Evolutionary conservation across 768 basidiomycete species (phyloP).

Genomic region (Lactarius quietus): DNA sequence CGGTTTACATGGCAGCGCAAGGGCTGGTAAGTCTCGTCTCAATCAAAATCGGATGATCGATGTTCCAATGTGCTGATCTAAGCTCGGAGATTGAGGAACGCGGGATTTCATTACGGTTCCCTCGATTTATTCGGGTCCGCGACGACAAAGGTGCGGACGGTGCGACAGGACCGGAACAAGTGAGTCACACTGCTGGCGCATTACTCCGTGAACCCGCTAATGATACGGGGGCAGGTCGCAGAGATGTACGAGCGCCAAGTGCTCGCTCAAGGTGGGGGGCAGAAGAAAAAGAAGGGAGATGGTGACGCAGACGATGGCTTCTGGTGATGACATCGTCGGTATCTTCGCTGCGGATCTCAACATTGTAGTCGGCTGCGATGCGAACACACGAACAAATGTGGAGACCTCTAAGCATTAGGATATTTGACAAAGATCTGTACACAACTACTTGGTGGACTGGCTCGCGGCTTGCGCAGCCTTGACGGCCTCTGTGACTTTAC

Average conservation of each 20-base stretch:
- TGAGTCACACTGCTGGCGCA: slow-evolving; percentile 35
- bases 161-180: slow-evolving; percentile 91
- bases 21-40: slow-evolving; percentile 61
- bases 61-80: slow-evolving; percentile 14
- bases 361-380: slow-evolving; percentile 1
- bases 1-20: slow-evolving; percentile 92
- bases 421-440: slow-evolving; percentile 15
- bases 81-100: slow-evolving; percentile 67
- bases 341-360: slow-evolving; percentile 13
- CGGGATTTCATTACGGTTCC: slow-evolving; percentile 95
- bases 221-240: slow-evolving; percentile 55
- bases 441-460: slow-evolving; percentile 17
- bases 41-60: not conserved
- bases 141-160: slow-evolving; percentile 94
- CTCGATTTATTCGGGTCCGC: slow-evolving; percentile 85
- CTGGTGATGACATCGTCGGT: slow-evolving; percentile 46
- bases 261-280: slow-evolving; percentile 67
- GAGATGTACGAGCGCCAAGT: slow-evolving; percentile 93
- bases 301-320: slow-evolving; percentile 71
- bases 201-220: slow-evolving; percentile 7
- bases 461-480: slow-evolving; percentile 36
- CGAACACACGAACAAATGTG: slow-evolving; percentile 1
- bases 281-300: slow-evolving; percentile 63
- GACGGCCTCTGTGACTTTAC: slow-evolving; percentile 49
- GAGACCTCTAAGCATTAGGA: slow-evolving; percentile 19